A percentile compares a stretch with the other conserved stretches of the same genome.
phyloP scores from a whole-genome alignment of 1,284 basidiomycete genomes.

The Malassezia psittaci region DNA sequence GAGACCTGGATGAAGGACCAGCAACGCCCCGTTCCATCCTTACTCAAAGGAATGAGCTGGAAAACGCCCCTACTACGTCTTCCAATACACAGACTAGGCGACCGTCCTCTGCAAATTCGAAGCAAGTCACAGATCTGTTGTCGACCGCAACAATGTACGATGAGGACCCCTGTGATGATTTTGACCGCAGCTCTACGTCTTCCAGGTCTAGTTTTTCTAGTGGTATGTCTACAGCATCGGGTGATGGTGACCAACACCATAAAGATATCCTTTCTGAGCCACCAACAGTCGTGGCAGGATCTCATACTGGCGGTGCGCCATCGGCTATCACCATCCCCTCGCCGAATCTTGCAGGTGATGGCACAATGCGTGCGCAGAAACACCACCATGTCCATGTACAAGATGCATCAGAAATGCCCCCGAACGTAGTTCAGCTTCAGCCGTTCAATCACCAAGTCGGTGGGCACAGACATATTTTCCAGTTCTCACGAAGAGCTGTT shows the following conservation, averaged over 20 bases:
- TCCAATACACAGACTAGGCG: not conserved
- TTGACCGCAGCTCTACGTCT: not conserved
- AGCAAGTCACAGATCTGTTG: not conserved
- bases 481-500: conserved; percentile 91
- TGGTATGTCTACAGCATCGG: no score
- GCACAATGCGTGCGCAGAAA: conserved; percentile 40
- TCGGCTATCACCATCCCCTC: conserved; percentile 10
- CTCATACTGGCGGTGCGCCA: not conserved
- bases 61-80: not conserved
- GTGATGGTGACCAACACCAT: not conserved
- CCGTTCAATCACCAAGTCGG: conserved; percentile 97
- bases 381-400: conserved; percentile 16
- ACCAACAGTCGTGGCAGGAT: not conserved
- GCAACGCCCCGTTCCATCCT: not conserved
- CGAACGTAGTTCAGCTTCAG: conserved; percentile 64
- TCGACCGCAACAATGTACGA: conserved; percentile 11
- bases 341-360: conserved; percentile 8
- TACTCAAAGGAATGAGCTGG: not conserved
- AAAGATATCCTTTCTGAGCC: not conserved
- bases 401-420: conserved; percentile 16
- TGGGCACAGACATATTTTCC: conserved; percentile 92
- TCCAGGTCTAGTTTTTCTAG: not conserved
- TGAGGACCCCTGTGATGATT: not conserved
- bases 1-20: not conserved
- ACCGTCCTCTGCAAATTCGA: no score